phyloP scores from a whole-genome alignment of 2,329 filamentous ascomycete genomes.

The Juglanconis oblonga region DNA sequence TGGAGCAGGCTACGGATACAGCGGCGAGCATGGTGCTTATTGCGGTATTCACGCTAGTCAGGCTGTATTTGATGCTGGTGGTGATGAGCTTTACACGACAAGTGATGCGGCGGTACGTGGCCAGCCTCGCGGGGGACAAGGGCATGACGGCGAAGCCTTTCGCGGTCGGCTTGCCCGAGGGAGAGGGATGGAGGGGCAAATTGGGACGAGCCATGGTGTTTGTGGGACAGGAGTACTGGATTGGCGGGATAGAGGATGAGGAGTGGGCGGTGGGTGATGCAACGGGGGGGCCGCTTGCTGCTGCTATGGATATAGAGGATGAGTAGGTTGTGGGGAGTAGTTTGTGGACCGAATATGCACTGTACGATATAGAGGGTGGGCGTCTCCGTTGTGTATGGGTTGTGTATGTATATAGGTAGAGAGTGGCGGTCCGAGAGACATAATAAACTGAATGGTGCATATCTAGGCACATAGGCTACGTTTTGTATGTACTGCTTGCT shows the following conservation, averaged over 20 bases:
- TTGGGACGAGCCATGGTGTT: constrained; percentile 77
- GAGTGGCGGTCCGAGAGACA: neutral
- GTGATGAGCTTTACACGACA: constrained; percentile 80
- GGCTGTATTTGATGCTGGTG: constrained; percentile 80
- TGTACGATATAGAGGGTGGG: constrained; percentile 9
- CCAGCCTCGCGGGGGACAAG: constrained; percentile 29
- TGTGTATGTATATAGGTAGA: neutral
- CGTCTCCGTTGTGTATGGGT: neutral
- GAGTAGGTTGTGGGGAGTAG: constrained; percentile 11
- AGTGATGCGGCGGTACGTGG: constrained; percentile 68
- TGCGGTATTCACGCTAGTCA: constrained; percentile 67
- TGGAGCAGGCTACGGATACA: constrained; percentile 50
- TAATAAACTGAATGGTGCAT: no score
- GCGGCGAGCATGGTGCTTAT: constrained; percentile 77
- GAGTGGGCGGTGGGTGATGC: constrained; percentile 62
- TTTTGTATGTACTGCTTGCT: no score
- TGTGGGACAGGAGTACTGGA: constrained; percentile 75
- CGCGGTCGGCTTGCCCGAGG: constrained; percentile 64
- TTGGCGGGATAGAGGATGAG: constrained; percentile 58
- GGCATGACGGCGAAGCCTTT: constrained; percentile 52
- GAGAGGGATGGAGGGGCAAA: constrained; percentile 74
- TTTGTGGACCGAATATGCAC: neutral
- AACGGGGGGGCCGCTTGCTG: constrained; percentile 33
- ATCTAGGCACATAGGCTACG: no score
- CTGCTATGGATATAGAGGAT: neutral